phyloP scores from a whole-genome alignment of 805 yeast genomes.

The Candida corydali region DNA sequence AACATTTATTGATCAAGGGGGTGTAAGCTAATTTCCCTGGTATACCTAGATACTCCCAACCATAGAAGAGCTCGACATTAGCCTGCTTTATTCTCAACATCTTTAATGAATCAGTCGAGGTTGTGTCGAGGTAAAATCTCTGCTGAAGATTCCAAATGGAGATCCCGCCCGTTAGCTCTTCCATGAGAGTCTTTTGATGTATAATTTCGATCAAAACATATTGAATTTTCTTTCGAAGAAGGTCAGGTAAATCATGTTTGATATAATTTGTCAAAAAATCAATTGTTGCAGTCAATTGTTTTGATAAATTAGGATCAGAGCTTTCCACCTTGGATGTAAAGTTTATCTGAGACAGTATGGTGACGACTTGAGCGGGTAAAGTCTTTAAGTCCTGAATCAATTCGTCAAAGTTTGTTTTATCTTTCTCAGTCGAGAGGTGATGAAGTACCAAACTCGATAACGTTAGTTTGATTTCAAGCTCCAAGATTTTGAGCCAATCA shows the following conservation, averaged over 20 bases:
- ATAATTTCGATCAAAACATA: slow-evolving; percentile 62
- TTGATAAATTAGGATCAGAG: neutral
- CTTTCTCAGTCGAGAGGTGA: slow-evolving; percentile 20
- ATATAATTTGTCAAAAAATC: slow-evolving; percentile 23
- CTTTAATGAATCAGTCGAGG: slow-evolving; percentile 19
- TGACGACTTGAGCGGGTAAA: slow-evolving; percentile 53
- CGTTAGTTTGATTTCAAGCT: slow-evolving; percentile 46
- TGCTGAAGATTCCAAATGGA: slow-evolving; percentile 50
- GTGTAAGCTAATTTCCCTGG: slow-evolving; percentile 74
- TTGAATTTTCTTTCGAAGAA: slow-evolving; percentile 47
- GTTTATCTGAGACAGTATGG: slow-evolving; percentile 51
- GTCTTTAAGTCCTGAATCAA: slow-evolving; percentile 27
- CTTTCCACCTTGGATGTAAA: slow-evolving; percentile 50
- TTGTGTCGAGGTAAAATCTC: slow-evolving; percentile 37
- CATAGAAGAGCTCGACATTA: slow-evolving; percentile 52
- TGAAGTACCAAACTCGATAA: slow-evolving; percentile 32
- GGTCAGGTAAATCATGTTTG: slow-evolving; percentile 15
- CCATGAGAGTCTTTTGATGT: slow-evolving; percentile 49
- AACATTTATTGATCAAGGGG: slow-evolving; percentile 62
- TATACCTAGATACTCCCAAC: slow-evolving; percentile 78
- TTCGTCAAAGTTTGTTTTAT: neutral
- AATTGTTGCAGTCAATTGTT: slow-evolving; percentile 10
- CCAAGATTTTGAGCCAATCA: slow-evolving; percentile 63
- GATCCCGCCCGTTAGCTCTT: slow-evolving; percentile 29
- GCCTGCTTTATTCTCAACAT: slow-evolving; percentile 50